phyloP scores from a whole-genome alignment of 1,284 basidiomycete genomes.

The Xanthoconium separans region DNA sequence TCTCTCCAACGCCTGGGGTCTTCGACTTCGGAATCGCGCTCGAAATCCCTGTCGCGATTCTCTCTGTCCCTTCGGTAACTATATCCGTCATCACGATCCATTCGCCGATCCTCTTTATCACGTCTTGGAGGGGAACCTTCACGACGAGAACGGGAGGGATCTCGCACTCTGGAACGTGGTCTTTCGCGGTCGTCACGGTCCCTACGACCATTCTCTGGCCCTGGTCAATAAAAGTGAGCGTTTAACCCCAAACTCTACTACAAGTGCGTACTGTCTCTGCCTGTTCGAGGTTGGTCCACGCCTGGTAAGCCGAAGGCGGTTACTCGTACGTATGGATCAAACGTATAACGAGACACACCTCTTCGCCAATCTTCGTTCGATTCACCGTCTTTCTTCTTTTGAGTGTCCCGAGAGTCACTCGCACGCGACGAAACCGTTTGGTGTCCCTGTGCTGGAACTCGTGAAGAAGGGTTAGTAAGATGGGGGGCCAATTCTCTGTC shows the following conservation, averaged over 20 bases:
- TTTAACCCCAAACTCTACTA: slow-evolving; percentile 1
- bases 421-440: slow-evolving; percentile 45
- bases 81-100: slow-evolving; percentile 34
- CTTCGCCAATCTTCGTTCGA: slow-evolving; percentile 77
- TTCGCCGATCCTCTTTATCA: slow-evolving; percentile 40
- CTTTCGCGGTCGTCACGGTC: slow-evolving; percentile 61
- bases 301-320: slow-evolving; percentile 31
- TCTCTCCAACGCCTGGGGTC: slow-evolving; percentile 73
- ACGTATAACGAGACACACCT: slow-evolving; percentile 45
- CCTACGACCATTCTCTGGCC: slow-evolving; percentile 48
- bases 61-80: slow-evolving; percentile 32
- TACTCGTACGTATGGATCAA: slow-evolving; percentile 3
- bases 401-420: slow-evolving; percentile 54
- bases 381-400: slow-evolving; percentile 70
- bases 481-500: slow-evolving; percentile 71
- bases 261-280: slow-evolving; percentile 57
- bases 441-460: slow-evolving; percentile 42
- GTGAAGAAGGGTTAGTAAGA: slow-evolving; percentile 44
- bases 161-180: slow-evolving; percentile 58
- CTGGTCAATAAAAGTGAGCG: slow-evolving; percentile 29
- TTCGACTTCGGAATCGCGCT: slow-evolving; percentile 50
- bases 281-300: slow-evolving; percentile 48
- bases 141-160: slow-evolving; percentile 56
- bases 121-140: slow-evolving; percentile 54
- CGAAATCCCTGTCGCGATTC: slow-evolving; percentile 36